Percentiles rank a stretch among this genome's conserved stretches.
phyloP scores from a whole-genome alignment of 148 eudicot genomes.

The Persicaria maculosa region DNA sequence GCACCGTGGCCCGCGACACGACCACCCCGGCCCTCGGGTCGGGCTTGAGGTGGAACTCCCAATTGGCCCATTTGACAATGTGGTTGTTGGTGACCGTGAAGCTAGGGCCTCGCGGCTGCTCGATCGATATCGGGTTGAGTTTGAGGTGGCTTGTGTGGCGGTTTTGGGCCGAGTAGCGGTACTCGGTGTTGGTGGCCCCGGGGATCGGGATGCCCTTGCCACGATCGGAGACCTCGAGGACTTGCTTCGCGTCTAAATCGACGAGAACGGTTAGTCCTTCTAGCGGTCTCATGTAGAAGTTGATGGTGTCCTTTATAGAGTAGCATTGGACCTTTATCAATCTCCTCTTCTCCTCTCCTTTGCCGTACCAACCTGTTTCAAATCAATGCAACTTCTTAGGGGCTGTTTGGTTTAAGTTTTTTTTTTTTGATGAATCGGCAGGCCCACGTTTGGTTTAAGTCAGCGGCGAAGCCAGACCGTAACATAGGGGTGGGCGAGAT shows the following conservation, averaged over 20 bases:
- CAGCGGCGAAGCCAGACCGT: too few species aligned
- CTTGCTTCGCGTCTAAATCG: slow-evolving; percentile 69
- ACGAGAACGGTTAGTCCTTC: slow-evolving; percentile 83
- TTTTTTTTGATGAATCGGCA: too few species aligned
- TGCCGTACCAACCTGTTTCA: slow-evolving; percentile 74
- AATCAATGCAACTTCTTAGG: too few species aligned
- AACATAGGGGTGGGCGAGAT: too few species aligned
- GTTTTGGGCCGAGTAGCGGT: slow-evolving; percentile 50
- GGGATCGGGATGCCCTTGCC: slow-evolving; percentile 76
- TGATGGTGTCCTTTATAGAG: slow-evolving; percentile 59
- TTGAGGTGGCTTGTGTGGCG: slow-evolving; percentile 17
- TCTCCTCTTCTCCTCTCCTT: slow-evolving; percentile 61
- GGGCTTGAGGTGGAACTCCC: slow-evolving; percentile 93
- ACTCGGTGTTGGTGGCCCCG: slow-evolving; percentile 69
- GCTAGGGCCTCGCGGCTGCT: slow-evolving; percentile 23
- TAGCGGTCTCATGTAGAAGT: slow-evolving; percentile 96
- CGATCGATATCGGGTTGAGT: slow-evolving; percentile 76
- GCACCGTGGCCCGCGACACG: slow-evolving; percentile 61
- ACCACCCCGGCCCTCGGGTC: slow-evolving; percentile 93
- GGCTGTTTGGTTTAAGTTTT: too few species aligned
- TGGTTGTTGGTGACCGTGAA: slow-evolving; percentile 54
- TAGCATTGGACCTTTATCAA: slow-evolving; percentile 82
- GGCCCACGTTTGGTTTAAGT: too few species aligned
- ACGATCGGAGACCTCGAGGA: slow-evolving; percentile 50
- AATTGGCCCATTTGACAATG: slow-evolving; percentile 79